These are phyloP conservation scores for Lactifluus echinatus DNA, from an alignment of 768 basidiomycete genomes.

Conservation along the genomic window DNA sequence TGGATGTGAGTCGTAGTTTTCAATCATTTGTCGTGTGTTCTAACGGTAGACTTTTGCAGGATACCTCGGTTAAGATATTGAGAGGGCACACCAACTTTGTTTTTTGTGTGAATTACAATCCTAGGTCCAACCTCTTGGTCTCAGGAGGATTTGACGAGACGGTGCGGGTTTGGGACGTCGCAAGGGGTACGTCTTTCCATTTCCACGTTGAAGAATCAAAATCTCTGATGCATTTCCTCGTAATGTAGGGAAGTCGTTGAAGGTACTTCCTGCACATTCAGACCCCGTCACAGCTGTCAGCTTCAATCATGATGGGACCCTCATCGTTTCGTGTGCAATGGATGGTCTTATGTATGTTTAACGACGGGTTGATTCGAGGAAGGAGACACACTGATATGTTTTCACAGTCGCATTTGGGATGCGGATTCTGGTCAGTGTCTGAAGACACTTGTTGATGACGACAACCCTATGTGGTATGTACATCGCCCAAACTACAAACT, in stretches of 20 bases:
- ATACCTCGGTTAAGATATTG: slow-evolving; percentile 53
- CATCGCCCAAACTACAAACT: background rate
- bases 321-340: slow-evolving; percentile 92
- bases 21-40: background rate
- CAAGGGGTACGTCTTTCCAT: slow-evolving; percentile 47
- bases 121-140: slow-evolving; percentile 80
- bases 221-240: background rate
- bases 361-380: background rate
- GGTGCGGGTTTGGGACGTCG: slow-evolving; percentile 94
- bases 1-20: slow-evolving; percentile 43
- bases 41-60: slow-evolving; percentile 31
- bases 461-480: slow-evolving; percentile 81
- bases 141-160: slow-evolving; percentile 96
- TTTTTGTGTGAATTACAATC: slow-evolving; percentile 89
- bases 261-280: slow-evolving; percentile 89
- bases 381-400: background rate
- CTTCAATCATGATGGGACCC: slow-evolving; percentile 91
- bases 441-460: slow-evolving; percentile 94
- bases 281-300: slow-evolving; percentile 93
- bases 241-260: slow-evolving; percentile 64
- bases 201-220: background rate
- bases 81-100: slow-evolving; percentile 90
- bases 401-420: slow-evolving; percentile 88
- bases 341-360: slow-evolving; percentile 85
- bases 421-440: slow-evolving; percentile 95